Evolutionary conservation across 805 yeast genomes (phyloP), one percentile per base, ranked within the genome.

Genomic region (Blastobotrys peoriensis): DNA sequence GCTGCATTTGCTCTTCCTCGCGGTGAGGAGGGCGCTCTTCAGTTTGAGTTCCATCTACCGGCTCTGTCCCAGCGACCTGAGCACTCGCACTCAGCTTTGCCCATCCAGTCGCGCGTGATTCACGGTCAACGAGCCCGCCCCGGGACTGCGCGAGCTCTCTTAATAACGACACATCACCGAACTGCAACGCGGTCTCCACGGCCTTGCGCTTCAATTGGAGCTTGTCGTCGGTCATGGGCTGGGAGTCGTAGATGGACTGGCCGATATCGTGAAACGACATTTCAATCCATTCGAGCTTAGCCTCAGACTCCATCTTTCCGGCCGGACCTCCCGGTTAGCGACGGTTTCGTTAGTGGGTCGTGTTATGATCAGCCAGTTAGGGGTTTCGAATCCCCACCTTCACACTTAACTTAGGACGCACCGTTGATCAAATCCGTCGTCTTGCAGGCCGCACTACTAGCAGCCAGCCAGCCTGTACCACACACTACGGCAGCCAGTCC

Each of bases 1-100:
- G 72, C 40, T 67, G 62, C 1, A 88, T 87, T 62, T 91, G 98
- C 5, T 74, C 75, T 55, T 83, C 93, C 57, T 87, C 96, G 41
- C 65, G 65, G 57, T 85, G 95, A 2, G 69, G 66, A 1, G 66
- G 66, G 38, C n/a, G 25, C 23, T 28, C 22, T 18, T 23, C 9
- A 35, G 21, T 15, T 4, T 27, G 36, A 10, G 15, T n/a, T 9
- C 38, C 38, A 16, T 17, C 19, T 3, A 30, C 17, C 23, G 16
- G 25, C 38, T 36, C 16, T 69, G 40, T 0, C 68, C 68, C 40
- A 78, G 52, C 10, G 8, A 25, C 30, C 30, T 8, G 10, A 8
- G 13, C 10, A 25, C 13, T 25, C 8, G 8, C 30, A 25, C 13
- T 25, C 13, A 79, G 55, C 3, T 68, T 22, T 0, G 82, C 81